phyloP scores from a whole-genome alignment of 2,329 filamentous ascomycete genomes.

The Elsinoe australis region DNA sequence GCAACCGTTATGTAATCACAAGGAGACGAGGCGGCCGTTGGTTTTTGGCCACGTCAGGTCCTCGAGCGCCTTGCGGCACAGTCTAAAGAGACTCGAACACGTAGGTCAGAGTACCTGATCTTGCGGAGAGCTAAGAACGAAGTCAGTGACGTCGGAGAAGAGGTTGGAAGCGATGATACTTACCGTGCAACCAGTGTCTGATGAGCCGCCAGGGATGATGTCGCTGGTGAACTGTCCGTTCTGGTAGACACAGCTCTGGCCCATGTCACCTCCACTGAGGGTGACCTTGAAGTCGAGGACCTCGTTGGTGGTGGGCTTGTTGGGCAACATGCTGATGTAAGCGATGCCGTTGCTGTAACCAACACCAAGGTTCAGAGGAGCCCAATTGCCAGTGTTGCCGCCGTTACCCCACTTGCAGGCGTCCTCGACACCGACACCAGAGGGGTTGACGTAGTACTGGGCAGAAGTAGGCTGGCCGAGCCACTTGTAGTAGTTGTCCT shows the following conservation, averaged over 20 bases:
- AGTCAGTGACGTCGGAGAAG: conserved; percentile 20
- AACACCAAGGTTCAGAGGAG: conserved; percentile 77
- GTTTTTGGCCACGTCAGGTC: neutral
- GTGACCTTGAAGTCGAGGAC: conserved; percentile 71
- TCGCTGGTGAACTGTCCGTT: conserved; percentile 54
- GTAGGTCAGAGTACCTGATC: conserved; percentile 44
- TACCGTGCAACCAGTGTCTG: conserved; percentile 69
- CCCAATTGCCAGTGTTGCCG: conserved; percentile 66
- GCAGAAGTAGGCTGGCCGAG: conserved; percentile 67
- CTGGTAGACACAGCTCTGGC: conserved; percentile 57
- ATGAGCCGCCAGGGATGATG: conserved; percentile 38
- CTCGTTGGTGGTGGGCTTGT: conserved; percentile 64
- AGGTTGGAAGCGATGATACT: conserved; percentile 35
- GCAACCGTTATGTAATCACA: conserved; percentile 4
- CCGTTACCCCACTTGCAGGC: conserved; percentile 70
- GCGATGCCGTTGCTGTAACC: conserved; percentile 62
- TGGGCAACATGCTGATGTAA: conserved; percentile 79
- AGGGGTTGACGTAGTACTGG: conserved; percentile 94
- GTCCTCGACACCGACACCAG: conserved; percentile 56
- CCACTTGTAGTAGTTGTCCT: conserved; percentile 69
- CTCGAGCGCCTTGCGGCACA: neutral
- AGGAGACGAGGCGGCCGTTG: neutral
- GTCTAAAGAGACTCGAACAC: conserved; percentile 29
- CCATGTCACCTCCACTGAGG: conserved; percentile 59
- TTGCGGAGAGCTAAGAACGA: conserved; percentile 40